Evolutionary conservation across 2,329 filamentous ascomycete species (phyloP), one percentile per base, ranked within the genome.

Genomic region (Cyanodermella asteris): DNA sequence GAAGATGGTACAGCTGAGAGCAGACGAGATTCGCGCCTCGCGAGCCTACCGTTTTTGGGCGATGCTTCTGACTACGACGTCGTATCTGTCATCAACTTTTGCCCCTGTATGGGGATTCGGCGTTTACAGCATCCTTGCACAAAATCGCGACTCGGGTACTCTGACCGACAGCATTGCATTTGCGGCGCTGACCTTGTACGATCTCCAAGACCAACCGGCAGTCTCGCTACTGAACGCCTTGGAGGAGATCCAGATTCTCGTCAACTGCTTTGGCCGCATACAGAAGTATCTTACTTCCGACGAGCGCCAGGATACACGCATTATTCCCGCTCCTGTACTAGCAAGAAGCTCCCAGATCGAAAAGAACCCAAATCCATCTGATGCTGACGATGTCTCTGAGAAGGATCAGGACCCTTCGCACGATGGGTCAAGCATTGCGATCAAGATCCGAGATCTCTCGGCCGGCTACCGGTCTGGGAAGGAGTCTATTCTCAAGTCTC

Each of bases 181-280:
- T 31, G 56, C 55, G 1, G 53, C 55, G 3, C 33, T 59, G 4
- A 55, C 55, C 0, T 46, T 59, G 1, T 55, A 59, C 27, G 45
- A 50, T 0, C 43, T 59, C 6, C 35, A 59, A 3, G 43, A 53
- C 2, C 52, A 58, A 20, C 55, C 55, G 5, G 42, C 59, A 1
- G 35, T 49, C 11, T 49, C 47, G 4, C 38, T 59, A 16, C 51
- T 59, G 6, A 53, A 54, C 46, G 47, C 51, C 6, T 36, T 57
- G 7, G 46, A 50, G 29, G 40, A 46, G 4, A 51, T 56, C 21
- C 45, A 53, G 29, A 50, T 50, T 2, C 48, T 51, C 3, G 40
- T 56, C 2, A 54, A 51, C 5, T 56, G 51, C 6, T 58, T 58
- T 30, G 39, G 41, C 18, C 43, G 54, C 10, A 57, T 59, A 10